Evolutionary conservation across 169 alveolate genomes (phyloP), one percentile per base, ranked within the genome.

Genomic region (Toxoplasma gondii): DNA sequence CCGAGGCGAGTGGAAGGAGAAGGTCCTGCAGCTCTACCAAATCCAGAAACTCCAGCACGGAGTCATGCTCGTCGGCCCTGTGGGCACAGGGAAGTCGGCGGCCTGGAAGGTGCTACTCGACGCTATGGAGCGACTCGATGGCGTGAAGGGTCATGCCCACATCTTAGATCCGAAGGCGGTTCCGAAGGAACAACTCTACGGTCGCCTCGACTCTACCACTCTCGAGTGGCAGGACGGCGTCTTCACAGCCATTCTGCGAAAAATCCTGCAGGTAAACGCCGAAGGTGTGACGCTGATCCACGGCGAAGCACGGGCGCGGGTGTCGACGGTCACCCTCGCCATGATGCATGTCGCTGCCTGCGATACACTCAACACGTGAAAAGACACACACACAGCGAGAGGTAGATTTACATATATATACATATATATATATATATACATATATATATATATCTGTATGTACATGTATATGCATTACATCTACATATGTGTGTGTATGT

Each of bases 161-260:
- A 97, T 98, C 90, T 95, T 98, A 88, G 98, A 98, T 91, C 99
- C 99, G 24, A 99, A 99, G 96, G 99, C 99, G 84, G 98, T 99
- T 49, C 98, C 99, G 86, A 98, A 99, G 87, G 99, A 98, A 90
- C 99, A 99, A 97, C 93, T 92, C 44, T 96, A 96, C 92, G 98
- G 98, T 10, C 97, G 96, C 91, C 98, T 97, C 96, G 98, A 98
- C 95, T 97, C 97, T 88, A 96, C 97, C 80, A 98, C 99, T 94
- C 99, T 98, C 92, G 99, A 98, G 95, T 99, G 99, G 99, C 98
- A 99, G 69, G 99, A 99, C 81, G 99, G 99, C 94, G 99, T 98
- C 74, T 97, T 98, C 97, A 97, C 99, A 82, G 97, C 98, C 83
- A 98, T 98, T 92, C 98, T 99, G 99, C 98, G 97, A 93, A 97